Base-by-base conservation (phyloP, 495 filamentous ascomycete genomes). In the Terfezia claveryi region DNA sequence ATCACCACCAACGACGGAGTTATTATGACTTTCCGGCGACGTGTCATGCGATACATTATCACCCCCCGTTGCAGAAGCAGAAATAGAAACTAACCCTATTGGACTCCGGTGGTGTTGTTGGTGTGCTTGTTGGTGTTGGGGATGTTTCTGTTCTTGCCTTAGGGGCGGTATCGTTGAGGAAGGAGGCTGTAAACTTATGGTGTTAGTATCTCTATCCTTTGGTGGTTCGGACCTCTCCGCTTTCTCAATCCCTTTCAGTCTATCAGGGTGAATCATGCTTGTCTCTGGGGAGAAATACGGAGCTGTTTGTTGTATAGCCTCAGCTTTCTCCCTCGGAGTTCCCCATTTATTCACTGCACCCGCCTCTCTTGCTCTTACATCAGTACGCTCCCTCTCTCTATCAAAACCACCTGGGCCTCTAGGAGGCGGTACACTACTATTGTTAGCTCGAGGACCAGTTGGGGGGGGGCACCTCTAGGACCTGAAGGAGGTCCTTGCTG, bases 401-500 rank as follows among this genome's bases (percentile, higher is more conserved):
- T 32, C 27, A 7, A 32, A 32, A 32, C 27, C 27, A 2, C 20
- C 20, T 20, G 27, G 27, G 27, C 27, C 27, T 32, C 27, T 32
- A 32, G 27, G 27, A 32, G 27, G 27, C 27, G 27, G 27, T 32
- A 7, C 27, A 32, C 27, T 32, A 32, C 27, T 32, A 32, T 32
- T 32, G 27, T 32, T 32, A 32, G 27, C 27, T 32, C 27, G 27
- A 32, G 27, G 27, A 32, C 27, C 27, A 32, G 27, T 32, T 32
- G 27, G 27, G 27, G 27, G 27, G 27, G 41, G 12, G 8, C 41
- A 46, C 41, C 41, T 46, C 41, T 46, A 14, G 41, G 41, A 14
- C 41, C 41, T 14, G 41, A 14, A 14, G 41, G 41, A 14, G 41
- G 41, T 8, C 17, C 14, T 62, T n/a, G 63, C 64, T 41, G 63